phyloP scores from a whole-genome alignment of 257 asterid species.

The Nicotiana attenuata region DNA sequence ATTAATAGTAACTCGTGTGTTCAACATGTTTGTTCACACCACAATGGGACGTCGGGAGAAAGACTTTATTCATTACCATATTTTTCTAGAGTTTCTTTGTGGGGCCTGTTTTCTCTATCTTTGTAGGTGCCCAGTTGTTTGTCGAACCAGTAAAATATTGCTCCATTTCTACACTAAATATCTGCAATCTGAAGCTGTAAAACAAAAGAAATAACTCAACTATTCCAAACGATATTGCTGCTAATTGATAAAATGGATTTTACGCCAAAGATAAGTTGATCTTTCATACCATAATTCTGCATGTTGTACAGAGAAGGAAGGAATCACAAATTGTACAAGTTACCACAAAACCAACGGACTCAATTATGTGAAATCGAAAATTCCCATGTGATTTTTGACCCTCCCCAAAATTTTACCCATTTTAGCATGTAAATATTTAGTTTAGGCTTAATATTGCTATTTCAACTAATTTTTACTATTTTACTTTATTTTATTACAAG shows the following conservation, averaged over 20 bases:
- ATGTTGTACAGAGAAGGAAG: too few relatives aligned
- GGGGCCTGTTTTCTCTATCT: background rate
- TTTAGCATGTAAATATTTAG: too few relatives aligned
- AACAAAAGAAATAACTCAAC: background rate
- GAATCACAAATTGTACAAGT: too few relatives aligned
- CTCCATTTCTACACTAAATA: background rate
- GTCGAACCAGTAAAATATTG: background rate
- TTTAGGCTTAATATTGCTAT: too few relatives aligned
- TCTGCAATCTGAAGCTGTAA: background rate
- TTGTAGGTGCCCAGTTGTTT: background rate
- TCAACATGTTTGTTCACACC: background rate
- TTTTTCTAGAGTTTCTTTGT: too few relatives aligned
- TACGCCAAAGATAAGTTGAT: background rate
- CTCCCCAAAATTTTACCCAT: too few relatives aligned
- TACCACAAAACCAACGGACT: too few relatives aligned
- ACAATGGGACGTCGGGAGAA: background rate
- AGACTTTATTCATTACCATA: background rate
- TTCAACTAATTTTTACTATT: too few relatives aligned
- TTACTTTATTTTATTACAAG: too few relatives aligned
- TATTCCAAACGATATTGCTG: background rate
- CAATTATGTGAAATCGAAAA: too few relatives aligned
- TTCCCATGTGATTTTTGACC: too few relatives aligned
- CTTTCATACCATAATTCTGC: background rate
- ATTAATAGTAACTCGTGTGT: background rate
- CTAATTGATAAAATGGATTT: background rate